Evolutionary conservation across 1,139 yeast genomes (phyloP), one percentile per base, ranked within the genome.

Genomic region (Debaryomyces sp.): DNA sequence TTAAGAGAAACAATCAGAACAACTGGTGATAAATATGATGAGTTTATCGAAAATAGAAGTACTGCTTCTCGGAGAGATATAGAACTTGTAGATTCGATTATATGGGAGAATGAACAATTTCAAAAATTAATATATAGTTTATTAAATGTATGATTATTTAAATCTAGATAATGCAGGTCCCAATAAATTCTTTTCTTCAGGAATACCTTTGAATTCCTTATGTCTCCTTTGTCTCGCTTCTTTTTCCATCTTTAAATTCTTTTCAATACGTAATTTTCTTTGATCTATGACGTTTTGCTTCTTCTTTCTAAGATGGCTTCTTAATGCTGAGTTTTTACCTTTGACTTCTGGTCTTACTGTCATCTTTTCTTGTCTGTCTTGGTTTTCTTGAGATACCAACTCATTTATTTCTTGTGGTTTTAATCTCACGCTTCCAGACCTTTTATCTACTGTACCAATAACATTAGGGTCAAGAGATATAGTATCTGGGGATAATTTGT

Each of bases 401-500:
- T 78, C 82, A 26, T 75, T 75, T 33, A 82, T 65, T 45, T 84
- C 85, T 30, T 82, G 80, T 0, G 90, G 85, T 46, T 82, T 81
- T 61, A 87, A 71, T 59, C 97, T 80, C 47, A 80, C 74, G 37
- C 76, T 71, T 29, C 80, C 76, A 5, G 94, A 86, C 51, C 87
- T 77, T 56, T 81, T 80, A 60, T 91, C 94, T 24, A 94, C 91
- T 12, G 85, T 80, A 58, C 99, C 99, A 59, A 95, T 87, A 47
- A 81, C 82, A 61, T 80, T 82, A 51, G 99, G 99, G 74, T 94
- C 97, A 60, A 94, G 75, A 1, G 96, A 77, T 54, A 95, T 94
- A 71, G 96, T 86, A 64, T 92, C 98, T 4, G 98, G 95, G 56
- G 89, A 85, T 56, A 95, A 77, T 71, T 95, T 95, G 71, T 94